Evolutionary conservation across 345 rosid species (phyloP), one percentile per base, ranked within the genome.

Genomic region (Brassica juncea): DNA sequence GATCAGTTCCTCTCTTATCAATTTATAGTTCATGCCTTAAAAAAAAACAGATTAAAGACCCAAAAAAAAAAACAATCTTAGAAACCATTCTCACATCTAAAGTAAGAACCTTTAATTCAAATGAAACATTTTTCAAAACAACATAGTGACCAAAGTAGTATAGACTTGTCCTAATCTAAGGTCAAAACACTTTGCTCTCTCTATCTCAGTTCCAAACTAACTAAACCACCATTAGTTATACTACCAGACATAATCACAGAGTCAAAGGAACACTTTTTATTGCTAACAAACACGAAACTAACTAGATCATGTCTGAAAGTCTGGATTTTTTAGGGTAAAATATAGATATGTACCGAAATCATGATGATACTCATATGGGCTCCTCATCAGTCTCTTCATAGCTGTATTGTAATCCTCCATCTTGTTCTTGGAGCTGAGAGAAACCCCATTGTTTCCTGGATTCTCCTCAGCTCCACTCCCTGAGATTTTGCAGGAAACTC

Each of bases 331-430:
- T 4, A 12, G 64, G 10, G 35, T 2, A 6, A 23, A 34, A 2
- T 5, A 3, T 1, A 52, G 19, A 39, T 31, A 82, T 66, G 3
- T 52, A 94, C 98, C 97, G 4, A 94, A 89, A 81, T 94, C 98
- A 70, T 94, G 98, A 80, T 91, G 97, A 84, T 94, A 94, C 76
- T 94, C 97, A 72, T 88, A 94, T 1, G 97, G 97, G 85, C 82
- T 92, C 70, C 97, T 89, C 98, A 88, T 94, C 91, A 91, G 80
- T 79, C 84, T 86, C 88, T 91, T 92, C 97, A 92, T 94, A 82
- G 92, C 91, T 25, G 74, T 82, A 77, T 94, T 92, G 77, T 92
- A 94, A 27, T 88, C 91, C 25, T 92, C 94, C 88, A 86, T 77
- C 75, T 71, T 87, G 83, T 81, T 85, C 74, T 72, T 86, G 69